phyloP scores from a whole-genome alignment of 306 rosid species.

The Geum urbanum region DNA sequence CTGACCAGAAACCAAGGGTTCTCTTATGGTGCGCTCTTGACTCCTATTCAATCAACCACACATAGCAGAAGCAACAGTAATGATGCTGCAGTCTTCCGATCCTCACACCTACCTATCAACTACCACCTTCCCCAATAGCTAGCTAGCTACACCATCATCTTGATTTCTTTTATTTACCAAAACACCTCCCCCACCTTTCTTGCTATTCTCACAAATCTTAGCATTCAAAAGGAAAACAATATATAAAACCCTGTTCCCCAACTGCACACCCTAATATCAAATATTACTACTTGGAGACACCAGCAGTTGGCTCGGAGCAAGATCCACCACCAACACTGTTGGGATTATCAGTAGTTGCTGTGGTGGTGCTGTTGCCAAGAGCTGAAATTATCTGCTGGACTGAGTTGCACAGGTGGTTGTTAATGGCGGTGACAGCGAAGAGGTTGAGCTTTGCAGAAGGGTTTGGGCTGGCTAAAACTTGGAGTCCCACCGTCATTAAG shows the following conservation, averaged over 20 bases:
- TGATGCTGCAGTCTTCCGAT: constrained; percentile 18
- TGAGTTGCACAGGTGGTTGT: constrained; percentile 77
- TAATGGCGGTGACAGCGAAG: constrained; percentile 69
- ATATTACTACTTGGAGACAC: constrained; percentile 31
- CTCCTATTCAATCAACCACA: constrained; percentile 44
- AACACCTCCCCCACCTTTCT: not conserved
- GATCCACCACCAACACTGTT: constrained; percentile 22
- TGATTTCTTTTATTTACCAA: constrained; percentile 22
- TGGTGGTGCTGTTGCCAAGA: constrained; percentile 23
- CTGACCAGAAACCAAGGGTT: constrained; percentile 53
- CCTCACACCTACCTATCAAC: constrained; percentile 25
- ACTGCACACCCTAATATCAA: not conserved
- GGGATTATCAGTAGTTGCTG: constrained; percentile 13
- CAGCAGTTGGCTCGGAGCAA: constrained; percentile 33
- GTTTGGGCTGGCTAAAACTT: constrained; percentile 72
- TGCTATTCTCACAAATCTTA: not conserved
- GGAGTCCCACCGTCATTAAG: constrained; percentile 74
- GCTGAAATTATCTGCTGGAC: constrained; percentile 67
- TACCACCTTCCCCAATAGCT: not conserved
- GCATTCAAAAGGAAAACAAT: not conserved
- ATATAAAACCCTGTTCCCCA: not conserved
- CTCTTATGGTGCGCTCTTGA: constrained; percentile 98
- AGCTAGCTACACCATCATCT: not conserved
- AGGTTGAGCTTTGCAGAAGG: constrained; percentile 80
- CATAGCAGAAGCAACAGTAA: not conserved